Evolutionary conservation across 2,329 filamentous ascomycete species (phyloP), one percentile per base, ranked within the genome.

Genomic region (Paecilomyces fulvus): DNA sequence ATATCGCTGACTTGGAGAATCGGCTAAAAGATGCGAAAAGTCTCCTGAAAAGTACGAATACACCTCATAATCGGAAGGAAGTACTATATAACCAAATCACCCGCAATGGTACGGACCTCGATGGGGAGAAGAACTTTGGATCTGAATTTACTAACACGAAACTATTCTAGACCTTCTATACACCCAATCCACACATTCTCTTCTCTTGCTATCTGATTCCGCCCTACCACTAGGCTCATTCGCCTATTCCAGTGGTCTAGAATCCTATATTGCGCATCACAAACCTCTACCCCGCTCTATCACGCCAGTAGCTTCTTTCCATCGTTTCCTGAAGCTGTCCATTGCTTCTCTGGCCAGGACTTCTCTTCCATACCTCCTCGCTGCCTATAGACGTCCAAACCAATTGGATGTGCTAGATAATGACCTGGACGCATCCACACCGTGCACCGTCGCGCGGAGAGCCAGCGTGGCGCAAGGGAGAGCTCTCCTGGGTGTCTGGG

Each of bases 191-290:
- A 73, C 78, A 3, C 83, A 85, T 64, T 75, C 80, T 25, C 76
- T 86, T 10, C 77, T 86, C 49, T 75, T 86, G 14, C 78, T 86
- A 28, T 80, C 83, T 54, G 83, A 86, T 70, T 85, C 83, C 20
- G 83, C 83, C 17, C 77, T 86, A 1, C 83, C 83, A 0, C 72
- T 86, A 1, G 83, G 83, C 50, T 85, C 83, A 1, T 86, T 86
- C 66, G 83, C 83, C 60, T 86, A 85, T 73, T 84, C 80, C 67
- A 83, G 77, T 64, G 83, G 83, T 3, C 73, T 86, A 17, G 83
- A 86, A 67, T 86, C 83, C 20, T 86, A 82, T 65, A 78, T 86
- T 54, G 82, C 81, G 2, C 83, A 86, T 66, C 71, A 76, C 59
- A 78, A 77, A 56, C 63, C 68, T 20, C 63, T 71, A n/a, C 68